Evolutionary conservation across 495 filamentous ascomycete species (phyloP), one percentile per base, ranked within the genome.

Genomic region (Penicillium arizonense): DNA sequence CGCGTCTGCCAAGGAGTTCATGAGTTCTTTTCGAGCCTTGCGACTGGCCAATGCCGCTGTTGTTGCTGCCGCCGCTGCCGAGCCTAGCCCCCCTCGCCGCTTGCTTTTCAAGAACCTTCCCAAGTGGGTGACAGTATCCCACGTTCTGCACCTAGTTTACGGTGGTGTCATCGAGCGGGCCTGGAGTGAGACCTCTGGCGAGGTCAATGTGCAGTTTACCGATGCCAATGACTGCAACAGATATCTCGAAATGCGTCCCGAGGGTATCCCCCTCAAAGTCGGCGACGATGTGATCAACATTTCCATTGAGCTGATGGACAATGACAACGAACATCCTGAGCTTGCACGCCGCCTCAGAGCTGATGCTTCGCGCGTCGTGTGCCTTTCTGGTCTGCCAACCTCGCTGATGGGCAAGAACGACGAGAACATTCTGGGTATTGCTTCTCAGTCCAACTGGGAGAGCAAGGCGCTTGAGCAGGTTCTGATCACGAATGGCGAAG

Each of bases 121-220:
- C 0, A 41, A 56, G 8, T 53, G 54, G 37, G 63, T 63, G n/a
- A 57, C 43, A 13, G 67, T 46, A 20, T 51, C 73, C 3, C 53
- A 73, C 41, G 52, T 79, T 26, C 56, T 77, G 5, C 67, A 68
- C 2, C 56, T 80, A 4, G 59, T 80, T 4, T 70, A 73, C 41
- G 77, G 76, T 6, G 78, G 77, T 13, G 33, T 59, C 11, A 45
- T 82, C 16, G 78, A 81, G 41, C 67, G 65, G 40, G 43, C 47
- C 4, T 59, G 47, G 52, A 38, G n/a, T 5, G 53, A 46, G 4
- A 6, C 10, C 14, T 26, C 46, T 5, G 47, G 37, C 2, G 37
- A 51, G 18, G 44, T 56, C 20, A 44, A 38, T 3, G 57, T 59
- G 8, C 37, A 52, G 24, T 59, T 56, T 9, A 30, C 34, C 14